Evolutionary conservation across 2,329 filamentous ascomycete species (phyloP).

Genomic region (Pestalotiopsis sp.): DNA sequence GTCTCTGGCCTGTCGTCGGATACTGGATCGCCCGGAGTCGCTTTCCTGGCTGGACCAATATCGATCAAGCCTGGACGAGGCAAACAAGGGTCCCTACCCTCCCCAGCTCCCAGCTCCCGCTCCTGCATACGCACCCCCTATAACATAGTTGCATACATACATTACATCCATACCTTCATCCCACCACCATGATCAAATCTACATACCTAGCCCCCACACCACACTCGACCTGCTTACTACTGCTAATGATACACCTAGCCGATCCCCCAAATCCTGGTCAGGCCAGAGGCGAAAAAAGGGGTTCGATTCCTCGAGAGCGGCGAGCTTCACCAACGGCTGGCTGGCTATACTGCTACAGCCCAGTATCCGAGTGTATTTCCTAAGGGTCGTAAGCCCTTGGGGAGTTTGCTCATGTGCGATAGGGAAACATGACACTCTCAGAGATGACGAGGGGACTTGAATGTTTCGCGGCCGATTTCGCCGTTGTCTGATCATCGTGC

Average conservation of each 20-base stretch:
- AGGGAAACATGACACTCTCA: background rate
- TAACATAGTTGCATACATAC: background rate
- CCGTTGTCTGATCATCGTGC: background rate
- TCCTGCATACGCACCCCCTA: background rate
- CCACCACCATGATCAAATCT: background rate
- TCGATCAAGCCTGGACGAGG: background rate
- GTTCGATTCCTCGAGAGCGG: background rate
- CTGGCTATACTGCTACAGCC: background rate
- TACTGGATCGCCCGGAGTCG: background rate
- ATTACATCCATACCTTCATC: background rate
- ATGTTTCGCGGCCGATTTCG: background rate
- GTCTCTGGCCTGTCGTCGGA: background rate
- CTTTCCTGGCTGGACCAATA: background rate
- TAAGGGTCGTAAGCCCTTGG: no score
- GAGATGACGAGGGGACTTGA: background rate
- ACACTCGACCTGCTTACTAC: background rate
- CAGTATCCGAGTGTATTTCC: background rate
- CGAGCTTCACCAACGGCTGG: background rate
- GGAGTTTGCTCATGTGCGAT: no score
- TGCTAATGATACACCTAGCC: background rate
- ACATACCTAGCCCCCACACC: background rate
- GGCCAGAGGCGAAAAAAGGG: background rate
- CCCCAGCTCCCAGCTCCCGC: background rate
- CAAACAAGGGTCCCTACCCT: background rate
- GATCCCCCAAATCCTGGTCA: background rate